These are phyloP conservation scores for Cytospora schulzeri DNA, from an alignment of 2,329 filamentous ascomycete genomes.

Conservation along the genomic window DNA sequence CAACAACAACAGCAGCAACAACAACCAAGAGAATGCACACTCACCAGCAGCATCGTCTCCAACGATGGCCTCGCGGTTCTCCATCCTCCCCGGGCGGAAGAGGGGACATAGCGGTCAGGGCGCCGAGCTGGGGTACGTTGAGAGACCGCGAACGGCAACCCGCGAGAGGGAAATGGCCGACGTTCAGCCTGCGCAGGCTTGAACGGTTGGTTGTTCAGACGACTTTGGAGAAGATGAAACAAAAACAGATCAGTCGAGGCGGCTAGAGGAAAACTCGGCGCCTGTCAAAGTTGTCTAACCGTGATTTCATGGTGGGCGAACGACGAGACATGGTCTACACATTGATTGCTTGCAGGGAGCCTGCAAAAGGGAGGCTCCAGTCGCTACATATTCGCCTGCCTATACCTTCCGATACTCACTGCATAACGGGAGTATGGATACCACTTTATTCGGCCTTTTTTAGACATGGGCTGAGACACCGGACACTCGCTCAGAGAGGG, in stretches of 20 bases:
- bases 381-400: neutral
- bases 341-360: neutral
- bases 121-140: constrained; percentile 70
- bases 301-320: constrained; percentile 1
- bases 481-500: constrained; percentile 22
- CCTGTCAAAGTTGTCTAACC: neutral
- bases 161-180: constrained; percentile 25
- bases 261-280: neutral
- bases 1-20: constrained; percentile 38
- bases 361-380: neutral
- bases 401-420: neutral
- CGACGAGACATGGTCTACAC: constrained; percentile 3
- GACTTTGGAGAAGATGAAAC: neutral
- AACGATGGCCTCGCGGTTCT: constrained; percentile 59
- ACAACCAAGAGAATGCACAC: constrained; percentile 27
- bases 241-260: constrained; percentile 1
- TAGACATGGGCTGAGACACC: constrained; percentile 12
- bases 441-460: neutral
- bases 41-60: constrained; percentile 39
- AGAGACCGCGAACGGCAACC: constrained; percentile 39
- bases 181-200: constrained; percentile 22
- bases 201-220: constrained; percentile 9
- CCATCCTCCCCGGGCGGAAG: constrained; percentile 68
- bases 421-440: constrained; percentile 4
- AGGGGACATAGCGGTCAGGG: constrained; percentile 70